A percentile compares a stretch with the other conserved stretches of the same genome.
Evolutionary conservation across 345 rosid species (phyloP).

Genomic region (Theobroma cacao): DNA sequence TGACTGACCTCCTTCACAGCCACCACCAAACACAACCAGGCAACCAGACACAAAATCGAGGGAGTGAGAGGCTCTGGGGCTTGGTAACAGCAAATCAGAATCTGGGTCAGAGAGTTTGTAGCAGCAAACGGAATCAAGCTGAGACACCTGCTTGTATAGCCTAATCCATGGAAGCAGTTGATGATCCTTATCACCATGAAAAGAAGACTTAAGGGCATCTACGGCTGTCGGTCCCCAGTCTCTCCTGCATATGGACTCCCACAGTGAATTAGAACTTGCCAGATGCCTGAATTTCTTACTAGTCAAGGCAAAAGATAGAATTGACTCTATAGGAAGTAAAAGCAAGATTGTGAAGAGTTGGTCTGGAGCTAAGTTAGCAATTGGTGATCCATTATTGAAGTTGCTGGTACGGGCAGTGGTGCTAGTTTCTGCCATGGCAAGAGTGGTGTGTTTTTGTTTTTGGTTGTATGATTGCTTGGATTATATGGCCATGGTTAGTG

Average conservation of each 20-base stretch:
- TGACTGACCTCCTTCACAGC: constrained; percentile 86
- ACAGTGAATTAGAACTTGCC: constrained; percentile 54
- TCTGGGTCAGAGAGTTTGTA: constrained; percentile 44
- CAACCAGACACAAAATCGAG: constrained; percentile 84
- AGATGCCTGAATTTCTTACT: constrained; percentile 62
- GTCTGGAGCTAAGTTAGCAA: constrained; percentile 50
- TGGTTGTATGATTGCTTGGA: not conserved
- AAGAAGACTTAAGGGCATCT: constrained; percentile 56
- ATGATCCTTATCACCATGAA: not conserved
- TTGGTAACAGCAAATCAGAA: constrained; percentile 43
- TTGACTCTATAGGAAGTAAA: constrained; percentile 70
- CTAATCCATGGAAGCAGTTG: constrained; percentile 57
- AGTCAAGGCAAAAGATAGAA: constrained; percentile 66
- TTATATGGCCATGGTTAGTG: constrained; percentile 9
- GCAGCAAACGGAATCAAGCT: constrained; percentile 62
- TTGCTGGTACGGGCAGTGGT: constrained; percentile 5
- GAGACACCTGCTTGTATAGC: constrained; percentile 54
- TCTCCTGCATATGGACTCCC: constrained; percentile 75
- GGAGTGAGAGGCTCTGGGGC: constrained; percentile 93
- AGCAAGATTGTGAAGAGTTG: constrained; percentile 77
- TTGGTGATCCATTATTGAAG: constrained; percentile 28
- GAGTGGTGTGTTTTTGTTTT: not conserved
- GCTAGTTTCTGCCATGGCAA: constrained; percentile 38
- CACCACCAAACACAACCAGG: constrained; percentile 90
- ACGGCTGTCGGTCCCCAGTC: constrained; percentile 67